Evolutionary conservation across 2,329 filamentous ascomycete genomes (phyloP).

Genomic region (Trichoderma sp.): DNA sequence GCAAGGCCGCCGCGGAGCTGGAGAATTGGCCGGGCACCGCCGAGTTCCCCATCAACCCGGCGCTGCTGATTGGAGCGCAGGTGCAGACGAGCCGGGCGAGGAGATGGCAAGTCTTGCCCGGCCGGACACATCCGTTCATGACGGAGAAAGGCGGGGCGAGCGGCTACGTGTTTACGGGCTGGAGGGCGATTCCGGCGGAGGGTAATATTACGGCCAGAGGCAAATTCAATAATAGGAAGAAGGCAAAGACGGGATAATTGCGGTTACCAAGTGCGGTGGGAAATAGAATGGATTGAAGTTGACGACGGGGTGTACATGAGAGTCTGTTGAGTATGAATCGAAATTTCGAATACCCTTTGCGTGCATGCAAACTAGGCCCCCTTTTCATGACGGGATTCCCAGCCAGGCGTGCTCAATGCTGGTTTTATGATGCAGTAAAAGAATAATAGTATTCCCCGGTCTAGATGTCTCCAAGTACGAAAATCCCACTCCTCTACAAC

Average conservation of each 20-base stretch:
- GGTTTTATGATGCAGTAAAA: neutral
- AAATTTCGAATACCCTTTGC: neutral
- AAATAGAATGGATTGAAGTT: neutral
- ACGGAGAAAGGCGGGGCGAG: conserved; percentile 83
- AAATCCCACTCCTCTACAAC: conserved; percentile 51
- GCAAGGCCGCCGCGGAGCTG: conserved; percentile 51
- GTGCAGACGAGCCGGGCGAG: conserved; percentile 80
- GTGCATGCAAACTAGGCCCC: neutral
- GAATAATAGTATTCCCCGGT: conserved; percentile 1
- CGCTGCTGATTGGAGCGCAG: conserved; percentile 73
- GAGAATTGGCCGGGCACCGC: conserved; percentile 61
- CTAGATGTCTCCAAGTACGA: conserved; percentile 3
- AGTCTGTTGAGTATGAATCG: neutral
- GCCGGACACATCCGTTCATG: conserved; percentile 93
- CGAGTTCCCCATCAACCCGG: conserved; percentile 87
- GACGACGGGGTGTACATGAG: neutral
- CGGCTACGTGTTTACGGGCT: conserved; percentile 85
- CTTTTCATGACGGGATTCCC: neutral
- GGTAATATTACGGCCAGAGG: conserved; percentile 82
- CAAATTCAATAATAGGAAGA: conserved; percentile 70
- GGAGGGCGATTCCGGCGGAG: conserved; percentile 75
- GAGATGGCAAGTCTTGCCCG: conserved; percentile 88
- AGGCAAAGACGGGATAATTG: conserved; percentile 37
- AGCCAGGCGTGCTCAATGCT: neutral
- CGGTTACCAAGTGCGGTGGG: neutral